phyloP scores from a whole-genome alignment of 768 basidiomycete genomes.

The Boletus sp. region DNA sequence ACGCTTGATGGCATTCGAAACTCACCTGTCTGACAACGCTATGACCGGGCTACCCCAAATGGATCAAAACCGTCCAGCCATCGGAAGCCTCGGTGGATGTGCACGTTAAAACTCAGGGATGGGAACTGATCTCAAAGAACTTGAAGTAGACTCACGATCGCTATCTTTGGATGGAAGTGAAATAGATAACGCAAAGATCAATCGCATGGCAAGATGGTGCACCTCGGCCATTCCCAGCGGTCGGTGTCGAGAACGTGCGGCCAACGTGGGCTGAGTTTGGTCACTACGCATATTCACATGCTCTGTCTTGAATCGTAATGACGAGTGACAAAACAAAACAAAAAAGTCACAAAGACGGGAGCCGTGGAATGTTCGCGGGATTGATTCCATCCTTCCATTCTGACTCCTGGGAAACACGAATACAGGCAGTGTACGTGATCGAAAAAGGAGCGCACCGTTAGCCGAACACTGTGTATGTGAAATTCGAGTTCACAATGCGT shows the following conservation, averaged over 20 bases:
- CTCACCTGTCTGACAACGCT: background rate
- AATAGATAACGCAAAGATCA: background rate
- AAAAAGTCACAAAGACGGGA: background rate
- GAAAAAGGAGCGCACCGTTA: background rate
- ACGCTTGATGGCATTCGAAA: background rate
- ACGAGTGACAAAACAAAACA: background rate
- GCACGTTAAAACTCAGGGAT: background rate
- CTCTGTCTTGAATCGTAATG: background rate
- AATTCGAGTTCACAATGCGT: conserved; percentile 15
- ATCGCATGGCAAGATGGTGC: background rate
- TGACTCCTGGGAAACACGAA: conserved; percentile 5
- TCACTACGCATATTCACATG: background rate
- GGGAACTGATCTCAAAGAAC: conserved; percentile 5
- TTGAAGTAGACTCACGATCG: conserved; percentile 2
- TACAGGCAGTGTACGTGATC: conserved; percentile 1
- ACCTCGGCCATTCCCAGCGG: conserved; percentile 7
- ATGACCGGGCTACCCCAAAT: background rate
- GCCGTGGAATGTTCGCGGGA: conserved; percentile 6
- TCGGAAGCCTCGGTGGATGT: background rate
- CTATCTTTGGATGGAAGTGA: conserved; percentile 12
- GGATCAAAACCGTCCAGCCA: background rate
- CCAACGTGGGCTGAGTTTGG: conserved; percentile 3
- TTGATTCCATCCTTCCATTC: conserved; percentile 12
- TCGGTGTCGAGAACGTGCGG: conserved; percentile 4
- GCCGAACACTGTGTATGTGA: background rate